Conservation (phyloP, 306 rosid species). For the Cucurbita ficifolia region DNA sequence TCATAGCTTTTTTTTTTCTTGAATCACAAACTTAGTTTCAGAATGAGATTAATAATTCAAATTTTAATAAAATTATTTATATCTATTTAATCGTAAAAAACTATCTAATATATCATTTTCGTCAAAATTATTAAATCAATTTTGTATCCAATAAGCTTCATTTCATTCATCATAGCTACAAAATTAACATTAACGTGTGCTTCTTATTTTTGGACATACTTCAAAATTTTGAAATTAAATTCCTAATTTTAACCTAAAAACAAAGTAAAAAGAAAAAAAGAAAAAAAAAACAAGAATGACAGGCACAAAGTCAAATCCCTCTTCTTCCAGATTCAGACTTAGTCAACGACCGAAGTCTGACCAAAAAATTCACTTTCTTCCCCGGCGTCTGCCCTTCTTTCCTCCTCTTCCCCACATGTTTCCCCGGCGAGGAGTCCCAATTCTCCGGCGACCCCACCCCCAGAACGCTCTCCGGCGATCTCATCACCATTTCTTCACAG, state of each 20-base stretch:
- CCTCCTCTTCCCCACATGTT: slow-evolving; percentile 27
- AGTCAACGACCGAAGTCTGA: slow-evolving; percentile 69
- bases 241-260: neutral
- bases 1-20: neutral
- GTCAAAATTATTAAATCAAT: too few species aligned
- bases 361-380: slow-evolving; percentile 55
- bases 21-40: too few species aligned
- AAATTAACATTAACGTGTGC: too few species aligned
- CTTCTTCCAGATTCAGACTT: slow-evolving; percentile 55
- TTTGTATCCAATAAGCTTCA: too few species aligned
- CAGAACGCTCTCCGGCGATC: slow-evolving; percentile 75
- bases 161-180: too few species aligned
- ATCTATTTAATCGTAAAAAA: too few species aligned
- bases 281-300: neutral
- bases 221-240: neutral
- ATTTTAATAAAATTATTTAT: too few species aligned
- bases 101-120: too few species aligned
- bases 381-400: slow-evolving; percentile 28
- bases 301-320: slow-evolving; percentile 4
- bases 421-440: slow-evolving; percentile 39
- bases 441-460: slow-evolving; percentile 65
- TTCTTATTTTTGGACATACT: too few species aligned
- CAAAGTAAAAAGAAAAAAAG: too few species aligned
- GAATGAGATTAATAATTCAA: too few species aligned
- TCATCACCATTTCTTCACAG: slow-evolving; percentile 18